These are phyloP conservation scores for Elsinoe fawcettii DNA, from an alignment of 2,329 filamentous ascomycete species.

Conservation along the genomic window DNA sequence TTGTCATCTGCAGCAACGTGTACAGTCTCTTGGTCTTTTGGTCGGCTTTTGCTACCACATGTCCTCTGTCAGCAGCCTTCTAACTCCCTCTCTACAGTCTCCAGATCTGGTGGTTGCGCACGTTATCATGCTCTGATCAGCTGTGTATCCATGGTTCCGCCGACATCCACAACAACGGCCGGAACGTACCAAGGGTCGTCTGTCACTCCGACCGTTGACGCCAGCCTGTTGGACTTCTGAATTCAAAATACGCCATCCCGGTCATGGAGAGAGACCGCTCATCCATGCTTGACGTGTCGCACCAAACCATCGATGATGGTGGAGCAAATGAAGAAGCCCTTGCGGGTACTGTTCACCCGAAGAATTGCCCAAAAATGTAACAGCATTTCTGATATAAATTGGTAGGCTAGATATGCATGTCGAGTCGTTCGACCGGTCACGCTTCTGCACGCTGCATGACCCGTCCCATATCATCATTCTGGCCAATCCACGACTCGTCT, in stretches of 20 bases:
- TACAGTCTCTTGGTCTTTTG: neutral
- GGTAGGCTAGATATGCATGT: conserved; percentile 10
- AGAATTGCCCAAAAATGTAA: neutral
- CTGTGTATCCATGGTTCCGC: conserved; percentile 10
- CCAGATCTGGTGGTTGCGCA: conserved; percentile 5
- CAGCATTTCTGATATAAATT: neutral
- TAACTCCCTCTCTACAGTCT: neutral
- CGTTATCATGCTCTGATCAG: conserved; percentile 12
- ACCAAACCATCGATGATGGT: neutral
- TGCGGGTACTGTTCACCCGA: neutral
- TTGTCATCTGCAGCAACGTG: conserved; percentile 2
- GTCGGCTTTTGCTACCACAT: neutral
- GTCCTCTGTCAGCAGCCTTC: neutral
- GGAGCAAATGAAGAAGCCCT: neutral
- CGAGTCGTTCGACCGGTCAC: conserved; percentile 12
- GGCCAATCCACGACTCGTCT: conserved; percentile 8
- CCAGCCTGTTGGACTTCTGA: neutral
- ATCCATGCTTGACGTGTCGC: conserved; percentile 9
- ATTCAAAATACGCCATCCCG: conserved; percentile 9
- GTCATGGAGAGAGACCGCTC: neutral
- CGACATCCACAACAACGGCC: conserved; percentile 9
- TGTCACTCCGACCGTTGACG: conserved; percentile 7
- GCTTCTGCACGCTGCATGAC: conserved; percentile 9
- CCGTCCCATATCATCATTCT: neutral
- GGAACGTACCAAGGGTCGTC: conserved; percentile 10